Evolutionary conservation across 75 land plant species (phyloP).

Genomic region (Pseudotsuga menziesii): DNA sequence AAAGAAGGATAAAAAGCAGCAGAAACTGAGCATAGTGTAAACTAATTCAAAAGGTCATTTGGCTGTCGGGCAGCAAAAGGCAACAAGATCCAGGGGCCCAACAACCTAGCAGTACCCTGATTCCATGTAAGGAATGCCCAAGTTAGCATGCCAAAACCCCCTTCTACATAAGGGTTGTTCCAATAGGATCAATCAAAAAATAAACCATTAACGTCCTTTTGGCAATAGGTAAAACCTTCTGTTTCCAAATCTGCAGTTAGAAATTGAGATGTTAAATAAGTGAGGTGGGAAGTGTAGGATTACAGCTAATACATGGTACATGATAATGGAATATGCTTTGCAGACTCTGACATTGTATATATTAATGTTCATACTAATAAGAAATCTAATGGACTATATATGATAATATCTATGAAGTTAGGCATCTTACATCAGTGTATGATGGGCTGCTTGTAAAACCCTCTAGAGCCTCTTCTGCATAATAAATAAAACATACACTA

Average conservation of each 20-base stretch:
- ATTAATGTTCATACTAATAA: too few species aligned
- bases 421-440: conserved; percentile 43
- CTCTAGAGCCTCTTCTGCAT: conserved; percentile 80
- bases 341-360: conserved; percentile 1
- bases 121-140: too few species aligned
- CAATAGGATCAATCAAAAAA: conserved; percentile 64
- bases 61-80: too few species aligned
- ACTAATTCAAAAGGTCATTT: too few species aligned
- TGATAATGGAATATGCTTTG: background rate
- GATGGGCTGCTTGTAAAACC: conserved; percentile 38
- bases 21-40: too few species aligned
- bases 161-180: conserved; percentile 52
- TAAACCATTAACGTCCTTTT: conserved; percentile 39
- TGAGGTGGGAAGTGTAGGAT: background rate
- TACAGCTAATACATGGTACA: background rate
- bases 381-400: background rate
- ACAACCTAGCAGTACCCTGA: too few species aligned
- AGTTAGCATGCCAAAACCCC: too few species aligned
- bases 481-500: background rate
- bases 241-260: conserved; percentile 50
- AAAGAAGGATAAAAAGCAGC: too few species aligned
- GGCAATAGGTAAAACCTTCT: conserved; percentile 53
- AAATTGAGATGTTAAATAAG: background rate
- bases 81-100: too few species aligned
- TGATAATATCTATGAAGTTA: background rate